phyloP scores from a whole-genome alignment of 805 yeast genomes.

The Sugiyamaella valdiviana region DNA sequence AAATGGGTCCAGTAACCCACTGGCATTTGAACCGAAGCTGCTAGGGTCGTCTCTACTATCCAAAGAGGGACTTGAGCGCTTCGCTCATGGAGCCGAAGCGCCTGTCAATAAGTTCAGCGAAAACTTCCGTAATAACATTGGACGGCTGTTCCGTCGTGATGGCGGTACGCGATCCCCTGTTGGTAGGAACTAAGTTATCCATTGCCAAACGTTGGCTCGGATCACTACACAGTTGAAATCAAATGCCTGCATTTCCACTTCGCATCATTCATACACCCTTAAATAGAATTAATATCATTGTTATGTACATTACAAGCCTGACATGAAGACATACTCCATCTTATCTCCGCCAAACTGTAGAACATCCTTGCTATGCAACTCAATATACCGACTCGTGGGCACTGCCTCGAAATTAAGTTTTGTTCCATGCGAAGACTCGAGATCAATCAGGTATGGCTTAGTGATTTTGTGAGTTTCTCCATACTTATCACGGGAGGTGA shows the following conservation, averaged over 20 bases:
- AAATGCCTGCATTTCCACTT: too few species aligned
- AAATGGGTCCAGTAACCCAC: slow-evolving; percentile 1
- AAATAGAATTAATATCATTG: not conserved
- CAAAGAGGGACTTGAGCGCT: slow-evolving; percentile 23
- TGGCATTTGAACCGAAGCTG: slow-evolving; percentile 7
- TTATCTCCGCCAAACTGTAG: slow-evolving; percentile 33
- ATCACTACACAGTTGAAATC: too few species aligned
- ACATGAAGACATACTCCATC: slow-evolving; percentile 12
- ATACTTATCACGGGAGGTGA: slow-evolving; percentile 12
- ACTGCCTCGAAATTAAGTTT: slow-evolving; percentile 36
- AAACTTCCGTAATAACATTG: slow-evolving; percentile 54
- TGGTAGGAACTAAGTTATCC: not conserved
- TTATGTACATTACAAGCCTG: not conserved
- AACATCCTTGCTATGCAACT: slow-evolving; percentile 38
- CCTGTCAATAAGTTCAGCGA: slow-evolving; percentile 61
- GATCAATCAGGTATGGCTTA: slow-evolving; percentile 41
- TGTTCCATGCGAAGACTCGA: slow-evolving; percentile 46
- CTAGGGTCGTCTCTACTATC: slow-evolving; percentile 12
- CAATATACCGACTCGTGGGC: slow-evolving; percentile 39
- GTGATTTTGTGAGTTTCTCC: slow-evolving; percentile 16
- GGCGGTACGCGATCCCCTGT: slow-evolving; percentile 13
- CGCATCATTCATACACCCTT: too few species aligned
- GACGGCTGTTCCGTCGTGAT: slow-evolving; percentile 47
- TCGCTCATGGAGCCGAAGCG: slow-evolving; percentile 47
- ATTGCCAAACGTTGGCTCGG: too few species aligned